These are phyloP conservation scores for Cyclocybe cylindracea DNA, from an alignment of 768 basidiomycete genomes.

Conservation along the genomic window DNA sequence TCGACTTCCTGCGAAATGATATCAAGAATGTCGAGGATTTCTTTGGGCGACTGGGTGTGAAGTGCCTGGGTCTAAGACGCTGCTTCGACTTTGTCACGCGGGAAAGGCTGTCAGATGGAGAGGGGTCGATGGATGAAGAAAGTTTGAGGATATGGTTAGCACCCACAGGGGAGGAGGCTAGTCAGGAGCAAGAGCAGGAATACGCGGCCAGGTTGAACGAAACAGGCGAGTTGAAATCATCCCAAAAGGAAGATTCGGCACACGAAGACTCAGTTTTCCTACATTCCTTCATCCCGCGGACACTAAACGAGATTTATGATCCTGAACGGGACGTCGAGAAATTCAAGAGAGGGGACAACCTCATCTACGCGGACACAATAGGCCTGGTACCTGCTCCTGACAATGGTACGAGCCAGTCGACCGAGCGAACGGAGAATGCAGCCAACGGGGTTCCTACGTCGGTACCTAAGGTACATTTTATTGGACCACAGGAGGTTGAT, in stretches of 20 bases:
- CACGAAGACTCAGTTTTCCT: slow-evolving; percentile 91
- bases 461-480: slow-evolving; percentile 3
- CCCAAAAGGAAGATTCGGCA: slow-evolving; percentile 29
- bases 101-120: slow-evolving; percentile 40
- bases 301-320: slow-evolving; percentile 90
- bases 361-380: slow-evolving; percentile 89
- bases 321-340: slow-evolving; percentile 90
- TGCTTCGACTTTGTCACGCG: slow-evolving; percentile 89
- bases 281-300: slow-evolving; percentile 89
- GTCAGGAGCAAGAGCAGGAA: slow-evolving; percentile 20
- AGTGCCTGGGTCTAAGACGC: slow-evolving; percentile 73
- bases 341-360: slow-evolving; percentile 66
- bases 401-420: background rate
- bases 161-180: slow-evolving; percentile 20
- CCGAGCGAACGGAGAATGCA: background rate
- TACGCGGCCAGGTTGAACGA: slow-evolving; percentile 10
- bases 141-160: slow-evolving; percentile 51
- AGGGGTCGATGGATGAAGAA: slow-evolving; percentile 32
- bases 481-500: slow-evolving; percentile 7
- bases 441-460: background rate
- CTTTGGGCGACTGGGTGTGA: slow-evolving; percentile 76
- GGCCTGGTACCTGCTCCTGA: slow-evolving; percentile 60
- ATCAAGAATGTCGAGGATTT: slow-evolving; percentile 93
- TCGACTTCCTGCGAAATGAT: slow-evolving; percentile 93
- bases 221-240: slow-evolving; percentile 8